Evolutionary conservation across 2,329 filamentous ascomycete species (phyloP).

Genomic region (Emmonsiellopsis sp.): DNA sequence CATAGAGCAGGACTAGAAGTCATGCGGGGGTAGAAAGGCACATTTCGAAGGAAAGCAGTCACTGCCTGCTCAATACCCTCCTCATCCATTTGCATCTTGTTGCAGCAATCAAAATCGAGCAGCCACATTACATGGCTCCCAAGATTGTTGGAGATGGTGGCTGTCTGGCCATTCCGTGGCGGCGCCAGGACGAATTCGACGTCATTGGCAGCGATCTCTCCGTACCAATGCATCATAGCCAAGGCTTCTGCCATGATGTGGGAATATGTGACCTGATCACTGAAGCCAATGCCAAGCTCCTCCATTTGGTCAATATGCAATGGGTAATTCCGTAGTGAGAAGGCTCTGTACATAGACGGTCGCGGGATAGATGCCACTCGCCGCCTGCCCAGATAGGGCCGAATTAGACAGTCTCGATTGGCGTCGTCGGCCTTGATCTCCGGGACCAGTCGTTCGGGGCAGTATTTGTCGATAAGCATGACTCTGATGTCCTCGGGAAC

Average conservation of each 20-base stretch:
- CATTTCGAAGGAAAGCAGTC: constrained; percentile 40
- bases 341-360: constrained; percentile 18
- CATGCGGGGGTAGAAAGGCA: constrained; percentile 44
- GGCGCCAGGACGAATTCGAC: constrained; percentile 47
- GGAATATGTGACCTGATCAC: constrained; percentile 27
- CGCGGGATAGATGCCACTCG: constrained; percentile 6
- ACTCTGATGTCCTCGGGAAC: constrained; percentile 19
- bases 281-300: constrained; percentile 26
- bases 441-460: constrained; percentile 15
- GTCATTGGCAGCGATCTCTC: constrained; percentile 42
- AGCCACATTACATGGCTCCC: constrained; percentile 36
- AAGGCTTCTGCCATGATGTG: constrained; percentile 42
- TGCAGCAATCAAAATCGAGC: constrained; percentile 40
- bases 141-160: constrained; percentile 14
- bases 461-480: constrained; percentile 26
- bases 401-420: constrained; percentile 42
- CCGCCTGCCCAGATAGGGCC: constrained; percentile 40
- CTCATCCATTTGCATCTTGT: constrained; percentile 29
- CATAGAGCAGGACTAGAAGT: constrained; percentile 14
- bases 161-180: neutral
- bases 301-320: constrained; percentile 45
- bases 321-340: constrained; percentile 41
- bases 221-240: constrained; percentile 44
- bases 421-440: constrained; percentile 22
- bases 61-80: constrained; percentile 36